A percentile compares a stretch with the other conserved stretches of the same genome.
Conservation (phyloP, 371 early-diverging fungal genomes). For the Parasitella parasitica region DNA sequence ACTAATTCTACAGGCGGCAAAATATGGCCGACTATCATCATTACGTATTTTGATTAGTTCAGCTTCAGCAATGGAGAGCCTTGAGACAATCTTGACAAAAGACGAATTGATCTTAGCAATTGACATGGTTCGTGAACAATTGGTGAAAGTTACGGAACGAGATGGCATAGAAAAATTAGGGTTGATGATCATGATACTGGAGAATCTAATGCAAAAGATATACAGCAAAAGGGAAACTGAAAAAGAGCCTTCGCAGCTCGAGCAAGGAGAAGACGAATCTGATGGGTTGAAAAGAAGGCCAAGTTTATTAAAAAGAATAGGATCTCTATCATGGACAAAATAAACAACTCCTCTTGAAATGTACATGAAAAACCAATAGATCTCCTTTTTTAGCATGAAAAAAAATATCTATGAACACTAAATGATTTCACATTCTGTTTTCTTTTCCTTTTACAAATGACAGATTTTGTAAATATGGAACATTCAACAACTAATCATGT, state of each 20-base stretch:
- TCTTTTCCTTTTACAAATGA: background rate
- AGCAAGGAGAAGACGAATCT: background rate
- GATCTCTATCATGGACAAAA: background rate
- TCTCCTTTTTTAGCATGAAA: background rate
- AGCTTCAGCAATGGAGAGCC: constrained; percentile 1
- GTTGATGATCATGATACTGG: constrained; percentile 23
- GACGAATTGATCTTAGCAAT: constrained; percentile 12
- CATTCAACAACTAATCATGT: background rate
- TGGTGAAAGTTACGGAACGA: constrained; percentile 5
- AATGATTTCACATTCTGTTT: background rate
- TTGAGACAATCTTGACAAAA: constrained; percentile 1
- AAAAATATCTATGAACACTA: background rate
- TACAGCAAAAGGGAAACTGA: background rate
- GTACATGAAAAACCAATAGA: background rate
- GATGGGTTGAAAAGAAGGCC: constrained; percentile 3
- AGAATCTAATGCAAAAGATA: constrained; percentile 14
- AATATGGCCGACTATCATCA: constrained; percentile 23
- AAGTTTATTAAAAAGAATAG: constrained; percentile 15
- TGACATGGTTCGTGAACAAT: constrained; percentile 13
- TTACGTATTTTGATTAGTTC: constrained; percentile 9
- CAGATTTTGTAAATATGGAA: background rate
- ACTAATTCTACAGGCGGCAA: constrained; percentile 21
- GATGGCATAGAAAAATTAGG: constrained; percentile 15
- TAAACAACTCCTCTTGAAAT: background rate
- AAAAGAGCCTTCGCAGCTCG: background rate